Evolutionary conservation across 306 rosid genomes (phyloP), one percentile per base, ranked within the genome.

Genomic region (Gastrolobium bilobum): DNA sequence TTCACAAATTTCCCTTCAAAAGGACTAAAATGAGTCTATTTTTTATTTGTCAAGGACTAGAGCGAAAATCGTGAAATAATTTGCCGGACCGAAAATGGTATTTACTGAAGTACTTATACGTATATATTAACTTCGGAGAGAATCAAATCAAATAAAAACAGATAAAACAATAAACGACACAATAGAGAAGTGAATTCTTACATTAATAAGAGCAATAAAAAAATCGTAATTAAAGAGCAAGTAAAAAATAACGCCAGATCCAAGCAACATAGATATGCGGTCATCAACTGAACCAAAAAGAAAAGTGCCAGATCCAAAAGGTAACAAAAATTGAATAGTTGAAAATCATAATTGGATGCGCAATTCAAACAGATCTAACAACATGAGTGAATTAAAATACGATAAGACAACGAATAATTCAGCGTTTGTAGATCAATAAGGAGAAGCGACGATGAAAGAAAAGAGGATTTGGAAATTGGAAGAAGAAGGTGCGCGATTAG

Each of bases 291-390:
- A 26, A 20, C 42, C 14, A 6, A 39, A 35, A 5, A 40, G 38
- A 35, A n/a, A 13, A 2, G 11, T 2, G 8, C 6, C 51, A 63
- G 79, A 72, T 80, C 79, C 42, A 72, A 58, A 34, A 6, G 68
- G 2, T 4, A 8, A 20, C 1, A 60, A 62, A 15, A 47, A 38
- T 4, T 54, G 10, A 30, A 77, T 6, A 26, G 29, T 14, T 2
- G 7, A 47, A 0, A 2, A 39, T 6, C 33, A 10, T 10, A 40
- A 51, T 20, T 8, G 29, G 29, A 30, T 10, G n/a, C 61, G 7
- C 30, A 52, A 54, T 34, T 9, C 35, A 60, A 34, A 73, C 9
- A 80, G 77, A 74, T 75, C 81, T 37, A 71, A 54, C 1, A 11
- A 33, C 2, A 14, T 0, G 2, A 46, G 13, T 35, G 10, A 64